A percentile compares a stretch with the other conserved stretches of the same genome.
phyloP scores from a whole-genome alignment of 495 filamentous ascomycete genomes.

The Hypoxylon trugodes region DNA sequence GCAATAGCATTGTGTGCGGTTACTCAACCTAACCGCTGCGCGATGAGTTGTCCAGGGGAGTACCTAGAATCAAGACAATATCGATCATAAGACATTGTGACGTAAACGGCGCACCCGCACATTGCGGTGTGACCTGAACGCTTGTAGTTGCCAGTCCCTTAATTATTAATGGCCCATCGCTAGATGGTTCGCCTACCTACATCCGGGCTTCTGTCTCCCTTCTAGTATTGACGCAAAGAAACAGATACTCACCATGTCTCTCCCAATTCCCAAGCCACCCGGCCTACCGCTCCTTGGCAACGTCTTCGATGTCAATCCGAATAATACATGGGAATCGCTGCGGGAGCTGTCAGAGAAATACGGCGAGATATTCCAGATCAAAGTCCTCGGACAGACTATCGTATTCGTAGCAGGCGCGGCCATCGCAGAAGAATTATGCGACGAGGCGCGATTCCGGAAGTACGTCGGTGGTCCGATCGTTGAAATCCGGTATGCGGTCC shows the following conservation, averaged over 20 bases:
- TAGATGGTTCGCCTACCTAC: neutral
- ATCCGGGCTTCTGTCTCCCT: neutral
- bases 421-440: conserved; percentile 70
- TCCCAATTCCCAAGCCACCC: conserved; percentile 69
- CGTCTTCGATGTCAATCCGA: conserved; percentile 67
- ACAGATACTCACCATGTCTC: conserved; percentile 47
- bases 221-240: neutral
- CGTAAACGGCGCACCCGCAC: conserved; percentile 22
- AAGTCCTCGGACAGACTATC: conserved; percentile 50
- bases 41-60: conserved; percentile 24
- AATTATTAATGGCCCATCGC: conserved; percentile 25
- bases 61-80: conserved; percentile 13
- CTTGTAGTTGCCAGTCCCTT: neutral
- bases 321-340: conserved; percentile 69
- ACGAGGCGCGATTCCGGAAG: conserved; percentile 75
- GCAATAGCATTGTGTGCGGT: conserved; percentile 10
- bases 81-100: conserved; percentile 17
- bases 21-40: conserved; percentile 31
- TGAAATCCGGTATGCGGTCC: conserved; percentile 66
- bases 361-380: conserved; percentile 77
- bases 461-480: conserved; percentile 60
- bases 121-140: conserved; percentile 19
- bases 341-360: conserved; percentile 71
- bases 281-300: conserved; percentile 76
- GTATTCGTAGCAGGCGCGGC: conserved; percentile 61